A percentile compares a stretch with the other conserved stretches of the same genome.
Evolutionary conservation across 2,329 filamentous ascomycete species (phyloP).

Genomic region (Leptographium wingfieldii): DNA sequence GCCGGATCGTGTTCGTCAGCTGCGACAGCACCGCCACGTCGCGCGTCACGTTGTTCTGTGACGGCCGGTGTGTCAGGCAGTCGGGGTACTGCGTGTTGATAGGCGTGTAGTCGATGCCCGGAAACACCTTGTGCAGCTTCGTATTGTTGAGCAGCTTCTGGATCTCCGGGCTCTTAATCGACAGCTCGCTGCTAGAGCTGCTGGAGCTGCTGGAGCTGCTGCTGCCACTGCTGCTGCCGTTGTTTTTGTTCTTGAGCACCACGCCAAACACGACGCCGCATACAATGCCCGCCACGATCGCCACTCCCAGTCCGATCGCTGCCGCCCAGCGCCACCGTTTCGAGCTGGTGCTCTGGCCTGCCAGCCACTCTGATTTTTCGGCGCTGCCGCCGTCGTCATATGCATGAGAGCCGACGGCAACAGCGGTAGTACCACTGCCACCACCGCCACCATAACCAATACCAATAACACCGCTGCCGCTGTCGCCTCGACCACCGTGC

Average conservation of each 20-base stretch:
- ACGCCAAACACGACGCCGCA: slow-evolving; percentile 65
- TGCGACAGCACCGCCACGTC: slow-evolving; percentile 85
- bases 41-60: slow-evolving; percentile 87
- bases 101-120: slow-evolving; percentile 90
- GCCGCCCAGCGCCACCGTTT: slow-evolving; percentile 62
- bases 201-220: background rate
- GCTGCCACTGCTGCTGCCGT: slow-evolving; percentile 14
- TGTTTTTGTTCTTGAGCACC: slow-evolving; percentile 43
- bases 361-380: slow-evolving; percentile 54
- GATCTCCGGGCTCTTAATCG: slow-evolving; percentile 60
- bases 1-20: slow-evolving; percentile 72
- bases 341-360: slow-evolving; percentile 42
- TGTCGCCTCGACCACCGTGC: too few species aligned
- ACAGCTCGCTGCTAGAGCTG: slow-evolving; percentile 44
- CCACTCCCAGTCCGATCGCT: slow-evolving; percentile 45
- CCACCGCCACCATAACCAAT: too few species aligned
- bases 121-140: slow-evolving; percentile 82
- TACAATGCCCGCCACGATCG: slow-evolving; percentile 59
- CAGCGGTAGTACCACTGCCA: too few species aligned
- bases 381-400: too few species aligned
- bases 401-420: too few species aligned
- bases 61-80: slow-evolving; percentile 64
- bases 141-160: slow-evolving; percentile 68
- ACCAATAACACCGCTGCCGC: too few species aligned
- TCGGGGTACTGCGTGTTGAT: slow-evolving; percentile 82